Evolutionary conservation across 768 basidiomycete genomes (phyloP).

Genomic region (Polyporus arcularius): DNA sequence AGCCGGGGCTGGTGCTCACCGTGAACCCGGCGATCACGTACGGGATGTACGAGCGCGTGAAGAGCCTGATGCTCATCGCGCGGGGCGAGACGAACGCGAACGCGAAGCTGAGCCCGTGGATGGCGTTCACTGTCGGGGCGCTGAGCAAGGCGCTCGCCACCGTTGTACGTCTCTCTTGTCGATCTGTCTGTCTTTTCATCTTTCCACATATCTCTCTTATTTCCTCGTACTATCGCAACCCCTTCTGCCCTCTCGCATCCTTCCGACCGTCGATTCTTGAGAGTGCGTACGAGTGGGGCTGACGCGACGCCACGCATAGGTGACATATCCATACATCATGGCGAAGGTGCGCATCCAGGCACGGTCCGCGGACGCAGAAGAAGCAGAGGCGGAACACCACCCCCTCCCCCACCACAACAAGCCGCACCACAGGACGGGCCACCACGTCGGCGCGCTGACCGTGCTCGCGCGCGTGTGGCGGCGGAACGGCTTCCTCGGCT

Average conservation of each 20-base stretch:
- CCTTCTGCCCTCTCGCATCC: too few relatives aligned
- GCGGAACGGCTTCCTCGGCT: slow-evolving; percentile 83
- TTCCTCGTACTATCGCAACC: too few relatives aligned
- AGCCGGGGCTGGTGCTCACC: slow-evolving; percentile 91
- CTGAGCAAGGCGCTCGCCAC: slow-evolving; percentile 95
- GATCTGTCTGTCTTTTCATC: neutral
- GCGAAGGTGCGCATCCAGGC: slow-evolving; percentile 96
- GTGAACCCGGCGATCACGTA: slow-evolving; percentile 98
- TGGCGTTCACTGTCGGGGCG: slow-evolving; percentile 87
- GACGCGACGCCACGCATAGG: slow-evolving; percentile 44
- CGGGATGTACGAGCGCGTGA: slow-evolving; percentile 91
- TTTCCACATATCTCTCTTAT: neutral
- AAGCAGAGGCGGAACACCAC: slow-evolving; percentile 42
- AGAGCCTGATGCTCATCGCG: slow-evolving; percentile 66
- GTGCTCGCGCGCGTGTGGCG: slow-evolving; percentile 71
- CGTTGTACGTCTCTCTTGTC: slow-evolving; percentile 56
- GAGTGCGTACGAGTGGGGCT: too few relatives aligned
- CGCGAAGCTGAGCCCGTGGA: slow-evolving; percentile 72
- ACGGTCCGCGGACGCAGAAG: slow-evolving; percentile 60
- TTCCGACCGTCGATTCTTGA: too few relatives aligned
- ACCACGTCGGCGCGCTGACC: slow-evolving; percentile 73
- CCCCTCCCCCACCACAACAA: slow-evolving; percentile 39
- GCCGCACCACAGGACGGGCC: slow-evolving; percentile 46
- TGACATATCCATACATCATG: slow-evolving; percentile 95
- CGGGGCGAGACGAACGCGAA: slow-evolving; percentile 32